Conservation (phyloP, 1,284 basidiomycete species). For the Cryptococcus amylolentus region DNA sequence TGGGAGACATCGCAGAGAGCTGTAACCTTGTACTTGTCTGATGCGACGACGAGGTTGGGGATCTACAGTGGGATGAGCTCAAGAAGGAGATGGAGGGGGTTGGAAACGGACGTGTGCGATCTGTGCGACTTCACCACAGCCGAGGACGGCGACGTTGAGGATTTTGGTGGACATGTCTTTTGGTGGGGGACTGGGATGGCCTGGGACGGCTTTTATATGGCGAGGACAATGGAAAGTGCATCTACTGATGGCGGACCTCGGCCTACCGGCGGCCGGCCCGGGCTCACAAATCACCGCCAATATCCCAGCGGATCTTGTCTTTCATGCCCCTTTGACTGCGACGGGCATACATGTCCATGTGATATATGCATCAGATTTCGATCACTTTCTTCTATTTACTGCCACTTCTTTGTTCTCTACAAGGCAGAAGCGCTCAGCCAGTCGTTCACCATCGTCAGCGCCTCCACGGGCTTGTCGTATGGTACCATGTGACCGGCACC, state of each 20-base stretch:
- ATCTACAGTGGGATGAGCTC: constrained; percentile 9
- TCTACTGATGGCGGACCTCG: too few species aligned
- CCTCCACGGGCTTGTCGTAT: constrained; percentile 49
- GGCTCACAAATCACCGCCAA: too few species aligned
- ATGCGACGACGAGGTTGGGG: constrained; percentile 18
- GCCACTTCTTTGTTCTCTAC: neutral
- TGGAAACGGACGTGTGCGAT: constrained; percentile 19
- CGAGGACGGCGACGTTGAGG: constrained; percentile 26
- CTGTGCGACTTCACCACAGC: constrained; percentile 30
- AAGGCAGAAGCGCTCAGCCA: constrained; percentile 35
- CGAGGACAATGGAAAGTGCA: too few species aligned
- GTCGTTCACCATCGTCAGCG: constrained; percentile 45
- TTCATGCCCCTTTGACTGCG: too few species aligned
- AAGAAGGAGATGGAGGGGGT: neutral
- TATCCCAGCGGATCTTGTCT: too few species aligned
- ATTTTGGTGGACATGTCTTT: constrained; percentile 4
- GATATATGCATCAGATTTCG: too few species aligned
- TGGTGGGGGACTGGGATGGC: too few species aligned
- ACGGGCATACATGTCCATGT: too few species aligned
- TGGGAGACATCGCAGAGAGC: constrained; percentile 25
- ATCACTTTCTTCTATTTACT: too few species aligned
- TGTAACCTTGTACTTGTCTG: constrained; percentile 20
- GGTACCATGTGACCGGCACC: constrained; percentile 51
- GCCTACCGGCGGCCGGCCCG: too few species aligned
- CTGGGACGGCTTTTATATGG: too few species aligned